phyloP scores from a whole-genome alignment of 2,329 filamentous ascomycete genomes.

The Claviceps sp. region DNA sequence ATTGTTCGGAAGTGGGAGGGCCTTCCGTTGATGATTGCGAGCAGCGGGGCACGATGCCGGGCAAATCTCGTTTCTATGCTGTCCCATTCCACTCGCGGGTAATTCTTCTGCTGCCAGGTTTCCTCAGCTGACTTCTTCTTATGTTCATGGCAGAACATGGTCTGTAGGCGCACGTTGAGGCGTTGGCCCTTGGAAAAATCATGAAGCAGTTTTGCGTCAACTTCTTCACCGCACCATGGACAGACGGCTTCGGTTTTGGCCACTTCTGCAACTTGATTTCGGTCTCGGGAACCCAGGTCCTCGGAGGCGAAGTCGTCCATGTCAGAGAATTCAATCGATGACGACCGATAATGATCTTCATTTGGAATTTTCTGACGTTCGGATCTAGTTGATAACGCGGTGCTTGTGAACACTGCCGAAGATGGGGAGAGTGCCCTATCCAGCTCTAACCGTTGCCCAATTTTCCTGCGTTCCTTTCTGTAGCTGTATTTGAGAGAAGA shows the following conservation, averaged over 20 bases:
- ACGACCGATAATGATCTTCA: not conserved
- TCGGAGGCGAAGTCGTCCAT: not conserved
- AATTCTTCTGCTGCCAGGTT: constrained; percentile 38
- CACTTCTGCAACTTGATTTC: not conserved
- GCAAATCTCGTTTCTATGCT: constrained; percentile 44
- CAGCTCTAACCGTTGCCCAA: not conserved
- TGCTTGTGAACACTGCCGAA: constrained; percentile 11
- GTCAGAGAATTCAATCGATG: constrained; percentile 2
- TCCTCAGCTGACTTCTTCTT: constrained; percentile 38
- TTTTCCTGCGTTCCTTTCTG: not conserved
- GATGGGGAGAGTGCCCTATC: constrained; percentile 7
- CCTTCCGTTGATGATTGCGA: constrained; percentile 44
- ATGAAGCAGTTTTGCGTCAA: constrained; percentile 42
- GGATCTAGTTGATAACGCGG: constrained; percentile 7
- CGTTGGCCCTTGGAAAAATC: constrained; percentile 32
- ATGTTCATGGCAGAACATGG: constrained; percentile 51
- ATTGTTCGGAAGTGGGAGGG: constrained; percentile 47
- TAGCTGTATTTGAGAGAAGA: not conserved
- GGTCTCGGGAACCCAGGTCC: not conserved
- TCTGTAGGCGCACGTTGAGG: constrained; percentile 45
- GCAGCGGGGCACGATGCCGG: constrained; percentile 40
- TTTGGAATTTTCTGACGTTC: not conserved
- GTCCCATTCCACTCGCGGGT: constrained; percentile 61
- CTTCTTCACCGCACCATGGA: constrained; percentile 51
- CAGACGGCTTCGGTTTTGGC: constrained; percentile 29